Evolutionary conservation across 768 basidiomycete species (phyloP).

Genomic region (Dacryopinax spathularia): DNA sequence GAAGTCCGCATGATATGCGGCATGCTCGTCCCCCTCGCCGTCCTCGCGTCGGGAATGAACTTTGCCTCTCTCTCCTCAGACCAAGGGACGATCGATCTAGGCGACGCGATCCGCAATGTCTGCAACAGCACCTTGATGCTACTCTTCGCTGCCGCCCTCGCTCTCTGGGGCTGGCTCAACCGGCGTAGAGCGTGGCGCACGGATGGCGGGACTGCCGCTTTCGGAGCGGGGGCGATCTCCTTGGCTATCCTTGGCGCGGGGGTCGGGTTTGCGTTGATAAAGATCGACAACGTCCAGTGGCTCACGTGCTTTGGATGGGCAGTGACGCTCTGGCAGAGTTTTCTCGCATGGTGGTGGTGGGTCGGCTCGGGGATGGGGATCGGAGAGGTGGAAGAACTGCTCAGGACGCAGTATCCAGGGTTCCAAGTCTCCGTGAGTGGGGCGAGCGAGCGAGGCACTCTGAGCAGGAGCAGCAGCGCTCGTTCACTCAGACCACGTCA

Average conservation of each 20-base stretch:
- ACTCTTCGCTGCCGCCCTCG: constrained; percentile 75
- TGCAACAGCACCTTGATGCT: constrained; percentile 95
- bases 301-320: constrained; percentile 79
- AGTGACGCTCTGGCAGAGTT: constrained; percentile 85
- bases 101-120: constrained; percentile 72
- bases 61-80: constrained; percentile 51
- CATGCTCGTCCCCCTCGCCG: constrained; percentile 74
- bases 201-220: constrained; percentile 90
- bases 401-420: constrained; percentile 24
- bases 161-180: constrained; percentile 91
- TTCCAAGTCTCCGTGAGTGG: constrained; percentile 2
- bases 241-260: constrained; percentile 74
- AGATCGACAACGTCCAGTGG: constrained; percentile 86
- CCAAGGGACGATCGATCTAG: constrained; percentile 35
- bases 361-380: constrained; percentile 72
- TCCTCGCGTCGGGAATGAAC: constrained; percentile 71
- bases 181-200: constrained; percentile 86
- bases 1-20: constrained; percentile 77
- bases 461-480: background rate
- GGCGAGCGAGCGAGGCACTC: no score
- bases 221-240: constrained; percentile 68
- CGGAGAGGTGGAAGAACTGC: constrained; percentile 51
- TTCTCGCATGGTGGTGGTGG: constrained; percentile 99
- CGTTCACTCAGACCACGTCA: background rate
- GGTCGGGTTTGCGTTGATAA: constrained; percentile 61